Evolutionary conservation across 306 rosid genomes (phyloP).

Genomic region (Elaeagnus macrophylla): DNA sequence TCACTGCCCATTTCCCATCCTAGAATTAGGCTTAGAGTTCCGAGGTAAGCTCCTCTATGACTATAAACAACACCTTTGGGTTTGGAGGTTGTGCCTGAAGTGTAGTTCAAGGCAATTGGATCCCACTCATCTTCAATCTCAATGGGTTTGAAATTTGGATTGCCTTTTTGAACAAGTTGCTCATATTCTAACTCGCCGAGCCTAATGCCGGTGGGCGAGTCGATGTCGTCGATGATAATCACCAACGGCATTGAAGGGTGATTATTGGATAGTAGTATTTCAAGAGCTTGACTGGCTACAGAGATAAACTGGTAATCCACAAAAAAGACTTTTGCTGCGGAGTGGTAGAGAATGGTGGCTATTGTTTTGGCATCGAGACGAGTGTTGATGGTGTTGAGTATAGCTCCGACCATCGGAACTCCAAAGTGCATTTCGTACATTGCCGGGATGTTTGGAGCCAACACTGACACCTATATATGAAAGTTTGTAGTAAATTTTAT

Average conservation of each 20-base stretch:
- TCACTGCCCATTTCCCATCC: not conserved
- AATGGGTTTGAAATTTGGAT: too few species aligned
- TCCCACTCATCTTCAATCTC: not conserved
- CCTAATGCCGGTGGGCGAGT: not conserved
- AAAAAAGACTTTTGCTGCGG: conserved; percentile 62
- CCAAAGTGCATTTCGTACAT: conserved; percentile 96
- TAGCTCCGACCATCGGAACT: conserved; percentile 86
- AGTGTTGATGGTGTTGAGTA: conserved; percentile 66
- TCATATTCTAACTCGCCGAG: not conserved
- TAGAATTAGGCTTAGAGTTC: not conserved
- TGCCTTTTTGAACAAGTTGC: not conserved
- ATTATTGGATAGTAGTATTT: too few species aligned
- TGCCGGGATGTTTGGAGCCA: conserved; percentile 91
- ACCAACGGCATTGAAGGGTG: not conserved
- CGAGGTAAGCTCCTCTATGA: not conserved
- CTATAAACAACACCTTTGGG: not conserved
- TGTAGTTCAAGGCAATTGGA: not conserved
- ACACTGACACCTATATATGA: conserved; percentile 43
- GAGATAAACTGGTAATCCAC: conserved; percentile 49
- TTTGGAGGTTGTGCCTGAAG: not conserved
- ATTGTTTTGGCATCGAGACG: conserved; percentile 62
- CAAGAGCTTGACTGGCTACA: too few species aligned
- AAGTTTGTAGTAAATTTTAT: too few species aligned
- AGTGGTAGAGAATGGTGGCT: conserved; percentile 68
- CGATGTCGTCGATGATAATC: not conserved